Base-by-base conservation (phyloP, 148 eudicot species). In the Chenopodium berlandieri region DNA sequence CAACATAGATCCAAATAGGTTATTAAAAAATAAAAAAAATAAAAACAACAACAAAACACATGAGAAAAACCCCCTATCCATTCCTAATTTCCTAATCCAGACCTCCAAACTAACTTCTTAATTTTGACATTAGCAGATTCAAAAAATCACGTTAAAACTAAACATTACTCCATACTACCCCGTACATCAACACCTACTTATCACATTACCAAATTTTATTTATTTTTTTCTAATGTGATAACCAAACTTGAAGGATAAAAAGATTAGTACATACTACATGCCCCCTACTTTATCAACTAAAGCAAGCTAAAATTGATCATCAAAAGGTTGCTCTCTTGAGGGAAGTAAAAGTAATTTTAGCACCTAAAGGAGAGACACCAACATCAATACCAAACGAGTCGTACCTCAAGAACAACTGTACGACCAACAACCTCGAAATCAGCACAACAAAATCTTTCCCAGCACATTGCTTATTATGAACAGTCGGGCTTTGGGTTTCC, bases 371-470 rank as follows among this genome's bases (percentile, higher is more conserved):
- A 67, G 97, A 91, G 22, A 32, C 2, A 0, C 84, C 89, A 0
- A 93, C 97, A 68, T 93, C 99, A 25, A 93, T 88, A 71, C 89
- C 99, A 66, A 93, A 90, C 44, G 99, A 93, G 44, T 95, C 97
- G 27, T 93, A 95, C 23, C 97, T 82, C 48, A 85, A 83, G 75
- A 95, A 95, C 9, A 93, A 48, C 81, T 95, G 97, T 17, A 92
- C 93, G 25, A 92, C 56, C 85, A 95, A 71, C 82, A 95, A 75
- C 88, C 99, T 88, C 44, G 94, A 71, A 3, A 88, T 84, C 86
- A 96, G 17, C 62, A 94, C 95, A 52, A 94, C 97, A 37, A 95
- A 95, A 70, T 95, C 97, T 79, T 95, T 95, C 0, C 99, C 99
- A n/a, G 92, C 97, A 34, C 99, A 96, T 82, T 96, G 99, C 84